Evolutionary conservation across 495 filamentous ascomycete genomes (phyloP), one percentile per base, ranked within the genome.

Genomic region (Tuber borchii): DNA sequence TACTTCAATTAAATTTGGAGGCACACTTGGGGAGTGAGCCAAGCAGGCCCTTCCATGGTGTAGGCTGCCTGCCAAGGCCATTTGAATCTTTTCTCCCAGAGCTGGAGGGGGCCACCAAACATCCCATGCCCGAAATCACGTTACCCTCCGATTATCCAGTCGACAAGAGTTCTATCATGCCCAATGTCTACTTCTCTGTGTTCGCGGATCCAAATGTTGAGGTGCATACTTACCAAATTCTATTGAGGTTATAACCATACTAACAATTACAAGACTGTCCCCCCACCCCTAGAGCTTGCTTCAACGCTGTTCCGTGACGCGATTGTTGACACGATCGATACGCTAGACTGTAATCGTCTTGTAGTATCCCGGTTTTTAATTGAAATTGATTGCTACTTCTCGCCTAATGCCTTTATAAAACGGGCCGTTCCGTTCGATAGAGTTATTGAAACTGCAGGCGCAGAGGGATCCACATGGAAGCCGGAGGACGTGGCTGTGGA

Each of bases 401-500:
- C 93, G 1, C 87, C 91, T 8, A 87, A 91, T 70, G 97, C 91
- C 4, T 99, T 99, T 83, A 91, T 97, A 75, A 94, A 95, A 84
- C 90, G 96, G 72, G 94, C 93, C 4, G 97, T 93, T 4, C 91
- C 92, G 0, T 97, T 96, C 80, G 96, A 98, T 83, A 90, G 90
- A 74, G 87, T 99, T 68, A 88, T 91, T 20, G 93, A 98, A 71
- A 85, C 93, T 19, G 88, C 90, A 44, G 86, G 85, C 2, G 83
- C 81, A 51, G 91, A 90, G 44, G 88, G 89, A 71, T 90, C 91
- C 7, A 92, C 92, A 0, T 99, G 96, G 96, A 99, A 99, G 84
- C 93, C 95, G 0, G 96, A 99, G 86, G 95, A 99, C 85, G 92
- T 98, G 69, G 93, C 93, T 19, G 93, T 99, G 19, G 95, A 99